Evolutionary conservation across 2,329 filamentous ascomycete species (phyloP), one percentile per base, ranked within the genome.

Genomic region (Fusarium burgessii): DNA sequence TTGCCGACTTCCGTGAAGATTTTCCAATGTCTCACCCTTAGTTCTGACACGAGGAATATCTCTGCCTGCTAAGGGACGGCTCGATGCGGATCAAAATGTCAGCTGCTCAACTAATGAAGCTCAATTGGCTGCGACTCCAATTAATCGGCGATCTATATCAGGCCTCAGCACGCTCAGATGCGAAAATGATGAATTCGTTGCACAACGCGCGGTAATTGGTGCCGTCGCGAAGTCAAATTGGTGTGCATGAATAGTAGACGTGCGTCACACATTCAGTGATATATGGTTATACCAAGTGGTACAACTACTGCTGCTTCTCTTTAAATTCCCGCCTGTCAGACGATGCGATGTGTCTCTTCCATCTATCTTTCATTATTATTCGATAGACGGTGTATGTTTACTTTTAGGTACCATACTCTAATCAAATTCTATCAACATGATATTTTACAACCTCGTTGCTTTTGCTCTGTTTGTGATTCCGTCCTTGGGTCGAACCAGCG

Each of bases 91-190:
- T 52, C 41, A 41, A 47, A 32, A 40, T 49, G 46, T 38, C 35
- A 50, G 49, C 47, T 51, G 59, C 56, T 71, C 58, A 40, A 56
- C 29, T 46, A 23, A 36, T n/a, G 27, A 14, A 40, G 54, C 27
- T 29, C 51, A 42, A 62, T 62, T 70, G 64, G 69, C n/a, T 47
- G 65, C 27, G 23, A n/a, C 38, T 40, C 25, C 35, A 14, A 38
- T 55, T 47, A 41, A 32, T 58, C 47, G 41, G 56, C 33, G 42
- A 49, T 43, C 56, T 35, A 35, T 20, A 18, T 54, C 43, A 45
- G 42, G 42, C 56, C 60, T 14, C 43, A 54, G 27, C 23, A 35
- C 51, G 29, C 9, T 42, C 67, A 58, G 25, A 40, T 38, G 64
- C 46, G 46, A 47, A 25, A 56, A 52, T 58, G 29, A 56, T 45